phyloP scores from a whole-genome alignment of 495 filamentous ascomycete species.

The Cryomyces minteri region DNA sequence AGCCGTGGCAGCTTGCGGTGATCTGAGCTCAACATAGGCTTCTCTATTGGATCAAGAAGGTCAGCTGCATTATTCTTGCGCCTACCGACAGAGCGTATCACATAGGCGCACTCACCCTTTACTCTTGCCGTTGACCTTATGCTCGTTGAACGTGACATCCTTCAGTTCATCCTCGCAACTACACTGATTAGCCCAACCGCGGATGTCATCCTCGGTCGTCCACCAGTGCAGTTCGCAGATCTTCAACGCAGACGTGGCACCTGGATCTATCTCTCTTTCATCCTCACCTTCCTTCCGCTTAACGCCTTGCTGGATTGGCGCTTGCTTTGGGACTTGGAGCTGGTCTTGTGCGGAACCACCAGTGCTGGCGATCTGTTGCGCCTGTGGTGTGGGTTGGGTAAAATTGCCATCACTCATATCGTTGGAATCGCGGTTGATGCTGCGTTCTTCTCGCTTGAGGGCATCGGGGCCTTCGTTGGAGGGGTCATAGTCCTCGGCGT shows the following conservation, averaged over 20 bases:
- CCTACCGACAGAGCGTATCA: neutral
- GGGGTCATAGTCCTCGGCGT: neutral
- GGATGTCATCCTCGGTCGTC: conserved; percentile 88
- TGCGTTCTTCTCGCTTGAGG: conserved; percentile 17
- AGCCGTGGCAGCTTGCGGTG: conserved; percentile 70
- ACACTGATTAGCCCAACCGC: conserved; percentile 66
- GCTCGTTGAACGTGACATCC: conserved; percentile 90
- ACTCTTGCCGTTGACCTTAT: conserved; percentile 97
- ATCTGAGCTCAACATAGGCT: conserved; percentile 74
- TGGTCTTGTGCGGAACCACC: conserved; percentile 24
- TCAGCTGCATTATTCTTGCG: neutral
- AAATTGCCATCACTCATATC: conserved; percentile 1
- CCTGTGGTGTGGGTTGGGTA: conserved; percentile 15
- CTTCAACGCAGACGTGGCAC: conserved; percentile 64
- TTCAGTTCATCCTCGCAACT: conserved; percentile 67
- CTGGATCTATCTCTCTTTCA: conserved; percentile 59
- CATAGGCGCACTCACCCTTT: conserved; percentile 52
- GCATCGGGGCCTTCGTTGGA: conserved; percentile 19
- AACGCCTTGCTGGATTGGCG: conserved; percentile 23
- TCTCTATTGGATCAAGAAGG: conserved; percentile 35
- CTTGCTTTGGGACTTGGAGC: conserved; percentile 26
- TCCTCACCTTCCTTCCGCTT: conserved; percentile 38
- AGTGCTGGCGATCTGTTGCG: conserved; percentile 31
- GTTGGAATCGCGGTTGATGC: conserved; percentile 14
- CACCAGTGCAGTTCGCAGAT: conserved; percentile 90